Percentiles rank a stretch among this genome's conserved stretches.
phyloP scores from a whole-genome alignment of 108 stramenopile genomes.

The Mayamaea pseudoterrestris region DNA sequence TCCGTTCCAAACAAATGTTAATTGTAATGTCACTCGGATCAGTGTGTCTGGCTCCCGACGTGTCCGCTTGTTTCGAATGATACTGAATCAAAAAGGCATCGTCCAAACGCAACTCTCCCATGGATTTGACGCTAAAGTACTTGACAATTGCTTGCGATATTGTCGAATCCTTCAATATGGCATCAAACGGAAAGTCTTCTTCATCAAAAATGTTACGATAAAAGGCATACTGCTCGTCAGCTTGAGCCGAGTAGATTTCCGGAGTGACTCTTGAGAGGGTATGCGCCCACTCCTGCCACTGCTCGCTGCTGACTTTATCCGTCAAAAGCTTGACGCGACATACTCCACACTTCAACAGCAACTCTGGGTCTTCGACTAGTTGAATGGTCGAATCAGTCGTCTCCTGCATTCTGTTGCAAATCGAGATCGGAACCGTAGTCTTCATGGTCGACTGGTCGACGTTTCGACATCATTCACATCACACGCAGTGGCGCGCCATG shows the following conservation, averaged over 20 bases:
- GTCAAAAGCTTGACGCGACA: conserved; percentile 16
- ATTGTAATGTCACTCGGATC: conserved; percentile 58
- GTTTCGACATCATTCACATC: too few species aligned
- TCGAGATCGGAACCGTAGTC: too few species aligned
- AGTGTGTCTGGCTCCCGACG: conserved; percentile 26
- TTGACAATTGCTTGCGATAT: conserved; percentile 8
- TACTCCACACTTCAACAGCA: conserved; percentile 20
- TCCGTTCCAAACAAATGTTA: conserved; percentile 38
- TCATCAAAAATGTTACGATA: conserved; percentile 53
- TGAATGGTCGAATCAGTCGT: too few species aligned
- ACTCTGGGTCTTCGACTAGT: too few species aligned
- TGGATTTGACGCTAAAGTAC: conserved; percentile 15
- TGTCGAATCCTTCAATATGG: conserved; percentile 5
- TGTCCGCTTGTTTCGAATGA: conserved; percentile 31
- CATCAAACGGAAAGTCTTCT: conserved; percentile 20
- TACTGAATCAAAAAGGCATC: conserved; percentile 49
- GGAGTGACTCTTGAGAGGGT: conserved; percentile 23
- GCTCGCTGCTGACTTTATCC: conserved; percentile 9
- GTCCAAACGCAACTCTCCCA: conserved; percentile 17
- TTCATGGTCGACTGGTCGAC: too few species aligned
- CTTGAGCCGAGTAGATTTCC: conserved; percentile 14
- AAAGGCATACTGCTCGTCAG: conserved; percentile 35
- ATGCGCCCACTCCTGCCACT: conserved; percentile 14
- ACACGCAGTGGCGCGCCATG: too few species aligned
- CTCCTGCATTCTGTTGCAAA: too few species aligned